Base-by-base conservation (phyloP, 1,284 basidiomycete species). In the Leccinum pachyderme region DNA sequence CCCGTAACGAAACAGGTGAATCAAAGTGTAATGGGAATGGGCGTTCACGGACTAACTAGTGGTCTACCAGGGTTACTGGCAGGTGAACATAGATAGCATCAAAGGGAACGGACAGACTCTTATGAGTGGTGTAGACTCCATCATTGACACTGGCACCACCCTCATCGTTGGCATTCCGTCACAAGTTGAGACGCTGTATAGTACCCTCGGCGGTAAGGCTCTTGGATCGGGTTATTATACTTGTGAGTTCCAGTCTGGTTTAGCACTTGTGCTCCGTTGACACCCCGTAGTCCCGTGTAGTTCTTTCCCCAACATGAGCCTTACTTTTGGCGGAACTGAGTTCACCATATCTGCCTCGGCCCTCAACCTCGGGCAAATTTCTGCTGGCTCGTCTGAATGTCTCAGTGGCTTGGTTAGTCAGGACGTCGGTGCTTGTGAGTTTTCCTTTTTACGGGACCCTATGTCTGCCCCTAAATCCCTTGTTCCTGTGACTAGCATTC, bases 141-240 rank as follows among this genome's bases (percentile, higher is more conserved):
- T 77, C 63, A 72, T 77, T 53, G 76, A 78, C 61, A 74, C 71
- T 8, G 75, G 77, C 53, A 75, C 77, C 25, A 76, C 81, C 49
- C 66, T 81, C 61, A 73, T 83, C 64, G 70, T 79, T 48, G 81
- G 80, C 33, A 75, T 75, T 8, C 74, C 77, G 5, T 59, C 73
- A 24, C 67, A 73, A 9, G 75, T 81, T 12, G 67, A 66, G 33
- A 53, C 53, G 7, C 68, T 84, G 56, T 79, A 81, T 69, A 1
- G 2, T 1, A 39, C 29, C 0, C 37, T 63, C n/a, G 61, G 61
- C 48, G 62, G 59, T 29, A 49, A 22, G 1, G 13, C 47, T 37
- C 24, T 24, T 4, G 61, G 55, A 3, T 7, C 22, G 18, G 61
- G 59, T 22, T 61, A 9, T 31, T 63, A 65, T 25, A 56, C 52